Conservation (phyloP, 441 rosid genomes). For the Biscutella auriculata region DNA sequence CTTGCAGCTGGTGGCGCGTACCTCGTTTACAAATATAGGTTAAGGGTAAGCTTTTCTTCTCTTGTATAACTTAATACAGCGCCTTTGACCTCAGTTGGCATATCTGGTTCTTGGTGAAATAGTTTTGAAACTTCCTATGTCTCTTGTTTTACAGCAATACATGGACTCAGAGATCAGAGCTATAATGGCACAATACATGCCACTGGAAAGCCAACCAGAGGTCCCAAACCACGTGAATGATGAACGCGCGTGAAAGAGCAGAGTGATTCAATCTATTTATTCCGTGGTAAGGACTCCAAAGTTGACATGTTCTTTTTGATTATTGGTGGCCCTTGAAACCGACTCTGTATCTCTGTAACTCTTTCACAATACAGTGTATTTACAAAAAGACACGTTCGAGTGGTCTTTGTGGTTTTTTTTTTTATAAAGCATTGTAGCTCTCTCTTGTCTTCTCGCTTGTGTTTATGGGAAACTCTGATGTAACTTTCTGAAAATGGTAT, state of each 20-base stretch:
- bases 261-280: constrained; percentile 5
- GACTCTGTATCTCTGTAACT: constrained; percentile 6
- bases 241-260: constrained; percentile 34
- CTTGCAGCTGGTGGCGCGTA: constrained; percentile 81
- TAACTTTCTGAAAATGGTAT: no score
- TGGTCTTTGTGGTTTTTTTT: no score
- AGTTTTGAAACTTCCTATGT: background rate
- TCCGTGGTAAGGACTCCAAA: background rate
- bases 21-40: constrained; percentile 79
- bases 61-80: no score
- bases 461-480: no score
- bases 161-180: constrained; percentile 99
- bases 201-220: constrained; percentile 81
- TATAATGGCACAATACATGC: constrained; percentile 99
- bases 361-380: constrained; percentile 1
- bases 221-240: constrained; percentile 55
- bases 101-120: background rate
- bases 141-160: constrained; percentile 49
- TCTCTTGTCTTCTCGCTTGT: no score
- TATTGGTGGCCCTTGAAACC: constrained; percentile 4
- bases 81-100: no score
- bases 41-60: constrained; percentile 72
- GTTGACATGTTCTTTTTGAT: constrained; percentile 11
- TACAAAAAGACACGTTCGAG: background rate
- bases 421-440: no score